phyloP scores from a whole-genome alignment of 2,329 filamentous ascomycete species.

The Colletotrichum caudatum region DNA sequence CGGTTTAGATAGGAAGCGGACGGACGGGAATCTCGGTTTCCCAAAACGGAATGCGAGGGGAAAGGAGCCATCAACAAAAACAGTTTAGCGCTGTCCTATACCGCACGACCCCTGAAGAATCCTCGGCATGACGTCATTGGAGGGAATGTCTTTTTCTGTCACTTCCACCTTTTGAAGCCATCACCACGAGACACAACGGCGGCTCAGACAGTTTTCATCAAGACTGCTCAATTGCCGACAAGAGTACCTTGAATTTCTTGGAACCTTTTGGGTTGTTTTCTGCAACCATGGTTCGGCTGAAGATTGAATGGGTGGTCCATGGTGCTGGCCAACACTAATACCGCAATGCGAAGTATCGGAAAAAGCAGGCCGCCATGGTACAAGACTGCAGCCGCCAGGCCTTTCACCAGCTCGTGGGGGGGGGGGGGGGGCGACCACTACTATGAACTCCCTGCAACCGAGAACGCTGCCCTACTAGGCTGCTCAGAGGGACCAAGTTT shows the following conservation, averaged over 20 bases:
- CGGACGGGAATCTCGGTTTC: background rate
- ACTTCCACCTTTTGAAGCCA: background rate
- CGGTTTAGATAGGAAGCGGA: background rate
- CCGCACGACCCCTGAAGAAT: background rate
- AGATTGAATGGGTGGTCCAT: background rate
- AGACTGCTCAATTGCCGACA: background rate
- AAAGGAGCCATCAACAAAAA: background rate
- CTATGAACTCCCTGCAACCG: too few relatives aligned
- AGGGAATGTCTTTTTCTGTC: background rate
- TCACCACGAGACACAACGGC: background rate
- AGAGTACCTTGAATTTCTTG: background rate
- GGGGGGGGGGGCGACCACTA: too few relatives aligned
- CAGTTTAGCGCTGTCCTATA: background rate
- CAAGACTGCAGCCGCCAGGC: background rate
- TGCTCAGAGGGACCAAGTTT: too few relatives aligned
- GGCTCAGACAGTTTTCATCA: background rate
- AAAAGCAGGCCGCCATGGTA: background rate
- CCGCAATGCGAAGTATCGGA: background rate
- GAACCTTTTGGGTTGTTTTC: too few relatives aligned
- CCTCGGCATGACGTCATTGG: background rate
- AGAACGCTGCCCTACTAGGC: too few relatives aligned
- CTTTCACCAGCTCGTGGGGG: background rate
- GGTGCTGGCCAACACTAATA: background rate
- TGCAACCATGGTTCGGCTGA: background rate
- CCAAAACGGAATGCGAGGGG: background rate